Evolutionary conservation across 345 rosid species (phyloP).

Genomic region (Syzygium jambos): DNA sequence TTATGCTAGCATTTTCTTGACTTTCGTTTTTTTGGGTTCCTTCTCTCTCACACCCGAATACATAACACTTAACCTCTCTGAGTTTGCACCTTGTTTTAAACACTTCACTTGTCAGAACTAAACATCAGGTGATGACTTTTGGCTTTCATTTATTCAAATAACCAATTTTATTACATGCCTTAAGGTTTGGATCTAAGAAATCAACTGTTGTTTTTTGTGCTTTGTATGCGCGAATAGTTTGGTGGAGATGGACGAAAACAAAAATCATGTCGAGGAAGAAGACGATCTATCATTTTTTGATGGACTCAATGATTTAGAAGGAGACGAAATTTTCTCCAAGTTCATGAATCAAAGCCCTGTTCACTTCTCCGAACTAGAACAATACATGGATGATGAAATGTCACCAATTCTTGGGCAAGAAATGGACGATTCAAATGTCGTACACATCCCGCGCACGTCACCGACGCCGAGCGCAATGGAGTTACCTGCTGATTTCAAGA

Average conservation of each 20-base stretch:
- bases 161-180: background rate
- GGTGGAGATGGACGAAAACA: background rate
- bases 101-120: background rate
- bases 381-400: background rate
- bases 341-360: background rate
- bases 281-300: background rate
- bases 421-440: background rate
- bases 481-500: background rate
- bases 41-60: background rate
- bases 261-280: background rate
- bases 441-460: background rate
- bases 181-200: background rate
- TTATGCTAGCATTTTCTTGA: background rate
- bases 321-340: background rate
- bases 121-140: background rate
- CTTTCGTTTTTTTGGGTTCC: background rate
- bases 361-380: background rate
- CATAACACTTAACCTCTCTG: background rate
- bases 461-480: background rate
- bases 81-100: background rate
- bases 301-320: background rate
- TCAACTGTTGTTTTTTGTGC: background rate
- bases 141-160: background rate
- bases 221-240: background rate
- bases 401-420: background rate